Evolutionary conservation across 345 rosid species (phyloP).

Genomic region (Fremontodendron californicum): DNA sequence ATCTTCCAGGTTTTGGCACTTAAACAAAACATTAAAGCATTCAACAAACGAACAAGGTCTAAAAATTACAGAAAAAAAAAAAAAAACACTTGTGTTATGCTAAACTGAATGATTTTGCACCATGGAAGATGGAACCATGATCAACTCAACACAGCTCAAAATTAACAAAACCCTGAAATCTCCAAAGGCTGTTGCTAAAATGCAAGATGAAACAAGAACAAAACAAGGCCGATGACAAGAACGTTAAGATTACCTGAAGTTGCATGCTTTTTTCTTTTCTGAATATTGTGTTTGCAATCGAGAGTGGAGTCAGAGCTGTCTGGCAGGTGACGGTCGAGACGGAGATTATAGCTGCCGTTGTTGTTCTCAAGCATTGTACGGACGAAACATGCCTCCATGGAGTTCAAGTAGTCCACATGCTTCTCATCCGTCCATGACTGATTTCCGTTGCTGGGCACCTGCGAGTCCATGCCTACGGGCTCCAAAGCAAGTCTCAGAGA

Average conservation of each 20-base stretch:
- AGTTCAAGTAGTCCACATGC: constrained; percentile 30
- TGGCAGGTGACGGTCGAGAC: constrained; percentile 38
- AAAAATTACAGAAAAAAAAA: too few relatives aligned
- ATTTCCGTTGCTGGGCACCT: background rate
- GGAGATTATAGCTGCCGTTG: constrained; percentile 20
- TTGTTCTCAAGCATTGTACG: constrained; percentile 30
- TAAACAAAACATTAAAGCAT: too few relatives aligned
- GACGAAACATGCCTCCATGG: constrained; percentile 40
- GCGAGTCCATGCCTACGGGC: constrained; percentile 9
- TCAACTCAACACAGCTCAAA: background rate
- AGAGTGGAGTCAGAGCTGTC: constrained; percentile 38
- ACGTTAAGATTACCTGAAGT: background rate
- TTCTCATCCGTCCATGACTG: constrained; percentile 40
- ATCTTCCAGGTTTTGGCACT: background rate
- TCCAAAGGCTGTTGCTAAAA: background rate
- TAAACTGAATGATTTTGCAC: background rate
- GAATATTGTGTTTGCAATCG: constrained; percentile 20
- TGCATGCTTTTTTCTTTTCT: constrained; percentile 14
- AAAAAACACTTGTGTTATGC: background rate
- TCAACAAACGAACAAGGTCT: background rate
- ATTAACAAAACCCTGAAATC: background rate
- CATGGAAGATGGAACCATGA: background rate
- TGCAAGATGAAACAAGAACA: background rate
- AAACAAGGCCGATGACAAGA: too few relatives aligned
- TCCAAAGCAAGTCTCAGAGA: too few relatives aligned